Evolutionary conservation across 2,329 filamentous ascomycete species (phyloP).

Genomic region (Magnaporthiopsis incrustans): DNA sequence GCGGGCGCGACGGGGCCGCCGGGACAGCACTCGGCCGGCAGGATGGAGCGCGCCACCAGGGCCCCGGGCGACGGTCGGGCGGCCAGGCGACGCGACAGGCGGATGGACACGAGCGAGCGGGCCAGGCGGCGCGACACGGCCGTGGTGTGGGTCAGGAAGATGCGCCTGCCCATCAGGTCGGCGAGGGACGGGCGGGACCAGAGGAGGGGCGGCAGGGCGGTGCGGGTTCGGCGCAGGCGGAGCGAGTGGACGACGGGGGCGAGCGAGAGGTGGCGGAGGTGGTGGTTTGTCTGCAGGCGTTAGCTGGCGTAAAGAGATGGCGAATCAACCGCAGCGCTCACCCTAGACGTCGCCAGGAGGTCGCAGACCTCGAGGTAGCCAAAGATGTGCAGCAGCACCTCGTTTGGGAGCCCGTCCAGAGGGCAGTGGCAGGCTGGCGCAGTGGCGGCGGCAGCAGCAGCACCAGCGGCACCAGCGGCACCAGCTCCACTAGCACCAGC

Average conservation of each 20-base stretch:
- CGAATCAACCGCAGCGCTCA: constrained; percentile 26
- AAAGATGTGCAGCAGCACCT: constrained; percentile 48
- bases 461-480: background rate
- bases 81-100: constrained; percentile 53
- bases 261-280: constrained; percentile 52
- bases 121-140: constrained; percentile 56
- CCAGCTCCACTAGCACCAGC: background rate
- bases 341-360: constrained; percentile 46
- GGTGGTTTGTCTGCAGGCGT: constrained; percentile 46
- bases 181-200: constrained; percentile 48
- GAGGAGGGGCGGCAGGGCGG: constrained; percentile 47
- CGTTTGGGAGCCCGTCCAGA: constrained; percentile 42
- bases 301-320: background rate
- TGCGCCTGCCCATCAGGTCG: constrained; percentile 54
- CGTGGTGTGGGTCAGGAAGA: constrained; percentile 60
- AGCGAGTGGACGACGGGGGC: constrained; percentile 57
- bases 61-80: constrained; percentile 50
- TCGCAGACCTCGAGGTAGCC: constrained; percentile 50
- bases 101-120: constrained; percentile 57
- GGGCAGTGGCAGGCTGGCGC: background rate
- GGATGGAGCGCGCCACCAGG: constrained; percentile 54
- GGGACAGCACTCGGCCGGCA: constrained; percentile 56
- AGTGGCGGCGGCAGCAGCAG: background rate
- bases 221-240: constrained; percentile 50
- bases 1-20: constrained; percentile 44